phyloP scores from a whole-genome alignment of 179 eudicot genomes.

The Silene noctiflora region DNA sequence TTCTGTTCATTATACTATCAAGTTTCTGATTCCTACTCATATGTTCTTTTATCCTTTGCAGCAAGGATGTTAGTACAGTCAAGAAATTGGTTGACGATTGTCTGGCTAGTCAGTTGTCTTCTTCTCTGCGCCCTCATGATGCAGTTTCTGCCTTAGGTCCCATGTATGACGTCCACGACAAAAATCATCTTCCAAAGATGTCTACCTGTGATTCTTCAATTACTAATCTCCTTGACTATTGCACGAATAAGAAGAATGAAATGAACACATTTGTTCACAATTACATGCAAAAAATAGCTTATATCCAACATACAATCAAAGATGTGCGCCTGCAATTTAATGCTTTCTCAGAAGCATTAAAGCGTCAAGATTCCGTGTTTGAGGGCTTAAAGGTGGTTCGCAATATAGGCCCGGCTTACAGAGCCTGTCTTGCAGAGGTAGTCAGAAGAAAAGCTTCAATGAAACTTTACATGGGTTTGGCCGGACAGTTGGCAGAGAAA shows the following conservation, averaged over 20 bases:
- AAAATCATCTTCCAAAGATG: conserved; percentile 80
- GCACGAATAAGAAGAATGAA: conserved; percentile 68
- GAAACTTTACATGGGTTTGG: conserved; percentile 99
- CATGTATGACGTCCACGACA: conserved; percentile 91
- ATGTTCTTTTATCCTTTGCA: conserved; percentile 34
- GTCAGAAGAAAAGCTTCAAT: conserved; percentile 91
- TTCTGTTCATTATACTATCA: neutral
- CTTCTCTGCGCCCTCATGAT: conserved; percentile 97
- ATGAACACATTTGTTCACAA: conserved; percentile 83
- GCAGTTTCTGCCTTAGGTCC: conserved; percentile 99
- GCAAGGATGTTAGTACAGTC: conserved; percentile 92
- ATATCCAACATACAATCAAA: conserved; percentile 74
- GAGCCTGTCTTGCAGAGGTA: conserved; percentile 91
- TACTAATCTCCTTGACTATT: conserved; percentile 58
- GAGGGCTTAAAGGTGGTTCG: conserved; percentile 77
- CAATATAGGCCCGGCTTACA: conserved; percentile 75
- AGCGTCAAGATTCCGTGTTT: conserved; percentile 77
- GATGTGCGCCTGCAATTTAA: conserved; percentile 80
- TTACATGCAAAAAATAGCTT: conserved; percentile 94
- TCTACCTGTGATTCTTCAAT: conserved; percentile 62
- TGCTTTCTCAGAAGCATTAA: conserved; percentile 88
- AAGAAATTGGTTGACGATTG: conserved; percentile 91
- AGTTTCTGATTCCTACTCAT: conserved; percentile 1
- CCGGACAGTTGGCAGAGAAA: conserved; percentile 93
- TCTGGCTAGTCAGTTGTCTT: conserved; percentile 57